Evolutionary conservation across 106 monocot species (phyloP), one percentile per base, ranked within the genome.

Genomic region (Dendrobium officinale): DNA sequence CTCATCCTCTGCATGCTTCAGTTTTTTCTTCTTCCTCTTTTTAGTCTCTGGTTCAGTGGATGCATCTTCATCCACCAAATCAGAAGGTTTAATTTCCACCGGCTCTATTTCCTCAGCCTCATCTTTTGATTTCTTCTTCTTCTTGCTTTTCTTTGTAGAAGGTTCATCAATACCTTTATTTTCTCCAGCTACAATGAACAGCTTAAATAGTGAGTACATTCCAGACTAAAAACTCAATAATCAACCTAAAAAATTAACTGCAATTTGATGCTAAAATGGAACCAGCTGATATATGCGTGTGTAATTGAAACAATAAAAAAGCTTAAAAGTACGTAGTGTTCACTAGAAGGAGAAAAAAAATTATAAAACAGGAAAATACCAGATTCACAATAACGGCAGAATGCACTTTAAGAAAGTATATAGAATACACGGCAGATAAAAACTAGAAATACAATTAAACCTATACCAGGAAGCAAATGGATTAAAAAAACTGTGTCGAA

Each of bases 1-100:
- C 43, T 58, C 70, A 5, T 79, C 37, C 45, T 79, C 75, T 9
- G 80, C 4, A 33, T 89, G 79, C 78, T 91, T 85, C 85, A 91
- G 91, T 73, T 95, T 93, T 87, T 90, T 92, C 78, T 87, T 92
- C 68, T 90, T 90, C 90, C 82, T 90, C 90, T 84, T 89, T 72
- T 85, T 86, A 27, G 89, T 88, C 55, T 54, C 83, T 15, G 75
- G 84, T 45, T 86, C 88, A 45, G 51, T 55, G 66, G 82, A 55
- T 70, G 79, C 90, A 78, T 85, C 87, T 75, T 67, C 86, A 56
- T 81, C 79, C 11, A 45, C 48, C 61, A 29, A 83, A 79, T 54
- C 72, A 43, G 72, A 31, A 9, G 83, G 73, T 33, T 82, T 79
- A 77, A 89, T 92, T 77, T 82, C 84, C 4, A 83, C 82, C 7